Evolutionary conservation across 331 rosid species (phyloP), one percentile per base, ranked within the genome.

Genomic region (Cydonia oblonga): DNA sequence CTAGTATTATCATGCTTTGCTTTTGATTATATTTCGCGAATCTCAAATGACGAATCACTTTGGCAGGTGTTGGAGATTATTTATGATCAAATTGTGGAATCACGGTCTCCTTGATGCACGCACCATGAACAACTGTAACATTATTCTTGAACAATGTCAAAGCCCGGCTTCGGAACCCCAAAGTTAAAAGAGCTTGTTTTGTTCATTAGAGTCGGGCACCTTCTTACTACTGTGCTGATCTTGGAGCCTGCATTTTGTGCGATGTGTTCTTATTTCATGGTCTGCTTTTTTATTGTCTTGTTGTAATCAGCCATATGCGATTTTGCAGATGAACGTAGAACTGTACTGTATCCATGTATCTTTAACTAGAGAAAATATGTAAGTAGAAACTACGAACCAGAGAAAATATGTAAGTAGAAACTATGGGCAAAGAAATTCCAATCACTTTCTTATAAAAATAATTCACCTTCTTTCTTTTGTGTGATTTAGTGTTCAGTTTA

Each of bases 1-100:
- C 10, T 6, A 49, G 10, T 49, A 49, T 49, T 49, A 18, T 49
- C 54, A 49, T 49, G 54, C 20, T 49, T 18, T 49, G 20, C 54
- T 16, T 6, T 49, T 49, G 61, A 57, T 44, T 30, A 23, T 30
- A 63, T 20, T 63, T 5, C 35, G 3, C 42, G 57, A 9, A 57
- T 20, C 18, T 28, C 51, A 62, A 56, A 25, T 53, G 42, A 61
- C 1, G 18, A 66, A 25, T 75, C 77, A 67, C 25, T 79, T 86
- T 72, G 67, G 78, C 90, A 92, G 96, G 87, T 23, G 68, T 46
- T 92, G 96, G 96, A 88, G 86, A 80, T 16, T 85, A 61, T 84
- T 84, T 35, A 85, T 84, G 92, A 73, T 88, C 79, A 92, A 85
- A 74, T 75, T 90, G 54, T 86, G 81, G 84, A 85, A 78, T 71